A percentile compares a stretch with the other conserved stretches of the same genome.
phyloP scores from a whole-genome alignment of 202 grass and related monocot genomes.

The Brachypodium distachyon region DNA sequence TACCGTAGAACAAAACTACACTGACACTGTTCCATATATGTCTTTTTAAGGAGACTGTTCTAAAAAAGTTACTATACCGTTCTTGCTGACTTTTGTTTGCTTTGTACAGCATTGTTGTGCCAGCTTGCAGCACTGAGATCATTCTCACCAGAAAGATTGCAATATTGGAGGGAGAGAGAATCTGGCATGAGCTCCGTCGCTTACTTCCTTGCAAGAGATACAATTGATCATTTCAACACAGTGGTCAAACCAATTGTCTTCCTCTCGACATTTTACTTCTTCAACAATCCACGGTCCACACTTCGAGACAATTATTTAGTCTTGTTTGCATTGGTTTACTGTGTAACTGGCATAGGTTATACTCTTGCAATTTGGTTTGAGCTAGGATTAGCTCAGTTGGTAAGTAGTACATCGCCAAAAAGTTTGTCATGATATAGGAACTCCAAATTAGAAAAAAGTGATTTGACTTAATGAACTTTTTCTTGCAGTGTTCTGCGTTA shows the following conservation, averaged over 20 bases:
- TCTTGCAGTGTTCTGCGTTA: constrained; percentile 60
- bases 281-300: constrained; percentile 68
- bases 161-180: constrained; percentile 74
- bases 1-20: background rate
- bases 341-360: constrained; percentile 84
- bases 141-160: constrained; percentile 74
- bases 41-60: background rate
- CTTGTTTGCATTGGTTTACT: constrained; percentile 68
- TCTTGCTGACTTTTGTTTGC: constrained; percentile 1
- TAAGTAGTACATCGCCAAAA: constrained; percentile 9
- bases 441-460: background rate
- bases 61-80: background rate
- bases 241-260: constrained; percentile 58
- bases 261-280: constrained; percentile 80
- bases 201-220: constrained; percentile 91
- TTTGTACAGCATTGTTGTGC: constrained; percentile 63
- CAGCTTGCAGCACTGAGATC: constrained; percentile 67
- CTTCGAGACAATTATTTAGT: constrained; percentile 62
- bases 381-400: constrained; percentile 73
- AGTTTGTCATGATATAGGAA: constrained; percentile 4
- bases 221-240: constrained; percentile 74
- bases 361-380: constrained; percentile 80
- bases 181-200: constrained; percentile 79
- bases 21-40: background rate
- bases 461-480: constrained; percentile 29